Conservation (phyloP, 1,284 basidiomycete genomes). For the Puccinia sorghi region DNA sequence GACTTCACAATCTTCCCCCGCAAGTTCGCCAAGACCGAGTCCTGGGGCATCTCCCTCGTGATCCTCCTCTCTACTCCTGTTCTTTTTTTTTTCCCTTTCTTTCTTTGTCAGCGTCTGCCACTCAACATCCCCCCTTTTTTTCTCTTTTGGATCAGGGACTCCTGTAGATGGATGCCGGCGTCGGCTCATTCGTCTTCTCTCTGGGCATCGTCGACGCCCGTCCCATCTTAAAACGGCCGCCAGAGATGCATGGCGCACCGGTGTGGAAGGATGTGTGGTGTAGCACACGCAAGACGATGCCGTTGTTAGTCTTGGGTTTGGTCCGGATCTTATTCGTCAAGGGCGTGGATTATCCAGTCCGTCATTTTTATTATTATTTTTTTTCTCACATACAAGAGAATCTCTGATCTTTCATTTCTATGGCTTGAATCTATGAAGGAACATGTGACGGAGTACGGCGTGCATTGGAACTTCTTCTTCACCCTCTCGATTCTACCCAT, state of each 20-base stretch:
- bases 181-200: slow-evolving; percentile 93
- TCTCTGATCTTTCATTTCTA: not conserved
- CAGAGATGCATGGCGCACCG: not conserved
- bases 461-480: slow-evolving; percentile 99
- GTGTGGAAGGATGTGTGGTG: slow-evolving; percentile 50
- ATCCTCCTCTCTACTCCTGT: slow-evolving; percentile 10
- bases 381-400: too few relatives aligned
- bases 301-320: slow-evolving; percentile 73
- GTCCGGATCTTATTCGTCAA: slow-evolving; percentile 84
- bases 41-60: slow-evolving; percentile 87
- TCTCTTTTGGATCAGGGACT: slow-evolving; percentile 2
- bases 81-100: not conserved
- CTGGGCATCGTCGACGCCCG: slow-evolving; percentile 84
- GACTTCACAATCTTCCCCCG: slow-evolving; percentile 93
- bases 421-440: slow-evolving; percentile 64
- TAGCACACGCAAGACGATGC: slow-evolving; percentile 66
- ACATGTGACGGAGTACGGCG: slow-evolving; percentile 92
- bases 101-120: slow-evolving; percentile 7
- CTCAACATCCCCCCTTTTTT: not conserved
- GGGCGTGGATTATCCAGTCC: slow-evolving; percentile 85
- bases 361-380: too few relatives aligned
- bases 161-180: slow-evolving; percentile 89
- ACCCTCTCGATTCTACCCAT: slow-evolving; percentile 81
- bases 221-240: slow-evolving; percentile 61
- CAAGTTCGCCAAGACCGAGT: slow-evolving; percentile 85